A percentile compares a stretch with the other conserved stretches of the same genome.
phyloP scores from a whole-genome alignment of 768 basidiomycete genomes.

The Leccinum obscurum region DNA sequence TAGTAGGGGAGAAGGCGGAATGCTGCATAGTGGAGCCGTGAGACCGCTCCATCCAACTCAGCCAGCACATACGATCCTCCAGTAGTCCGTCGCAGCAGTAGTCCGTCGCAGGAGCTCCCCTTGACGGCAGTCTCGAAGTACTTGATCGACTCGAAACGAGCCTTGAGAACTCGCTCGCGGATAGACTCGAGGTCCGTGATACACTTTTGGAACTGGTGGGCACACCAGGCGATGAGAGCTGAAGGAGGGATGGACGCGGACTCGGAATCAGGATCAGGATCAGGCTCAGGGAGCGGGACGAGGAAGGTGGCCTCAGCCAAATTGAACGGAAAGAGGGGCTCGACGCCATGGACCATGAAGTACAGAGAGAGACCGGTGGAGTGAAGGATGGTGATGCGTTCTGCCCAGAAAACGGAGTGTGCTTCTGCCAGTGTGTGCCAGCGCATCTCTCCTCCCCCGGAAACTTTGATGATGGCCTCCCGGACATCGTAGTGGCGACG shows the following conservation, averaged over 20 bases:
- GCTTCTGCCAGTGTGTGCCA: too few relatives aligned
- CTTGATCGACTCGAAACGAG: neutral
- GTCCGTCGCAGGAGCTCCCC: neutral
- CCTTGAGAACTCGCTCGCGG: neutral
- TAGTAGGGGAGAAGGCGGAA: neutral
- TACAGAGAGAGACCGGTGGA: too few relatives aligned
- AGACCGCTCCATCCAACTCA: neutral
- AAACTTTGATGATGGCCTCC: too few relatives aligned
- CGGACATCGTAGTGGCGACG: too few relatives aligned
- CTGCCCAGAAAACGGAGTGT: too few relatives aligned
- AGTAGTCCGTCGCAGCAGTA: neutral
- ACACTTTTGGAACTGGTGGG: neutral
- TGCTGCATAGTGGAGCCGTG: neutral
- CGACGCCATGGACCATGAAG: too few relatives aligned
- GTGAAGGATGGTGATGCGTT: too few relatives aligned
- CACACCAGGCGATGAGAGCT: neutral
- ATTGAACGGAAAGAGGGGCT: too few relatives aligned
- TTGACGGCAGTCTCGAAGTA: neutral
- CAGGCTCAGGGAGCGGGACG: too few relatives aligned
- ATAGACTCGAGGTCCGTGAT: neutral
- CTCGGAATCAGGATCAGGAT: neutral
- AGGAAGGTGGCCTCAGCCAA: too few relatives aligned
- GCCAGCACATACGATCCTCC: neutral
- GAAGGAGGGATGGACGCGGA: neutral
- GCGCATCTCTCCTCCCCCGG: too few relatives aligned